A percentile compares a stretch with the other conserved stretches of the same genome.
Evolutionary conservation across 1,284 basidiomycete species (phyloP).

Genomic region (Wallemia hederae): DNA sequence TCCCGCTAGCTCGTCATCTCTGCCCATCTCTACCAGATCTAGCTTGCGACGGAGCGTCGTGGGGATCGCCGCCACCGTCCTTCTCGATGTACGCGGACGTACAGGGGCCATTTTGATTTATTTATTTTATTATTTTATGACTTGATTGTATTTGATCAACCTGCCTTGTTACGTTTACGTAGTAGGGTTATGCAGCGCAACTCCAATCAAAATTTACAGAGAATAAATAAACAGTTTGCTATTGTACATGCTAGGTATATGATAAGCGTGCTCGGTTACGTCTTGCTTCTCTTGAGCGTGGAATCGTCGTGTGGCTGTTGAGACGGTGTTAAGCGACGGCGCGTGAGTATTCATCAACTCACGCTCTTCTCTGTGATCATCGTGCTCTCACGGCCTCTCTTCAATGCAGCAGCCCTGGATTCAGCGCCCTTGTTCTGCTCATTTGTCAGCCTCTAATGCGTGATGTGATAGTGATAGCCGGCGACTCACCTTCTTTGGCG

Average conservation of each 20-base stretch:
- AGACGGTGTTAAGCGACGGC: neutral
- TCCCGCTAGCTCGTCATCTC: slow-evolving; percentile 31
- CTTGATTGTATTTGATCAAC: neutral
- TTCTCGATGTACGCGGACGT: neutral
- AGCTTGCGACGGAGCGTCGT: neutral
- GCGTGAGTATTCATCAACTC: neutral
- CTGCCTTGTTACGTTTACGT: too few species aligned
- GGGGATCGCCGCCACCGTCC: neutral
- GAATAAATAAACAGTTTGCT: neutral
- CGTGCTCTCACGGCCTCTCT: neutral
- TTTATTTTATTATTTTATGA: neutral
- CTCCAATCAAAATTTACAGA: neutral
- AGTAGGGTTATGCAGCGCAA: too few species aligned
- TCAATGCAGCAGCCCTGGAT: neutral
- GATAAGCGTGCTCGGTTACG: neutral
- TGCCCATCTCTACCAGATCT: neutral
- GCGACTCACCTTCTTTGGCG: neutral
- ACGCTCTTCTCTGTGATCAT: neutral
- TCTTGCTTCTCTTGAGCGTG: neutral
- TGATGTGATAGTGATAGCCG: neutral
- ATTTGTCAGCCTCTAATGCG: neutral
- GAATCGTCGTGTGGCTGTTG: neutral
- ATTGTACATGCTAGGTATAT: neutral
- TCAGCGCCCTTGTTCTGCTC: neutral
- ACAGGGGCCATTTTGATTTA: neutral